Conservation (phyloP, 371 early-diverging fungal genomes). For the Sporodiniella umbellata region DNA sequence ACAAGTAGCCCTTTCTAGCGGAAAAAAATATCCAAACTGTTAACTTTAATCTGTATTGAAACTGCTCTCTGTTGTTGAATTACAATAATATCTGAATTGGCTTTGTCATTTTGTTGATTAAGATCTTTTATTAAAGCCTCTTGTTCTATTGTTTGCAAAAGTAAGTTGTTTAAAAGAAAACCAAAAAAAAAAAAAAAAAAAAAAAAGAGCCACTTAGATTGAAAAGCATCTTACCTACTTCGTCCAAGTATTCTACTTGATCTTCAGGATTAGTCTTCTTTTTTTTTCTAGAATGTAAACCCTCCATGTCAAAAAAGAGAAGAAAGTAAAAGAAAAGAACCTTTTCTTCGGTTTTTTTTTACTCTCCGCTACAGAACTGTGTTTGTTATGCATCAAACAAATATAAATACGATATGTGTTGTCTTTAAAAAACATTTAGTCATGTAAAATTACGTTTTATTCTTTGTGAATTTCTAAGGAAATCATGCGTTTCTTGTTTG, state of each 20-base stretch:
- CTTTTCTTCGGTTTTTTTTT: neutral
- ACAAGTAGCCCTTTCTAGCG: neutral
- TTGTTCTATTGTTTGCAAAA: conserved; percentile 14
- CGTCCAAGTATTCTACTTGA: conserved; percentile 28
- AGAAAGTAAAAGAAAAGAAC: no score
- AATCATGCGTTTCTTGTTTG: conserved; percentile 19
- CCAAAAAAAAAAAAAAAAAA: no score
- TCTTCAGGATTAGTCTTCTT: conserved; percentile 14
- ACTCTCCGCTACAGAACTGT: neutral
- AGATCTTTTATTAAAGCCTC: conserved; percentile 24
- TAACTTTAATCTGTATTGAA: neutral
- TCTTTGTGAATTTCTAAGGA: neutral
- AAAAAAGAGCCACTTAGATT: no score
- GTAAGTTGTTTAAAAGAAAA: no score
- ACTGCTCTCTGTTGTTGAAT: neutral
- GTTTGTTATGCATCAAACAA: neutral
- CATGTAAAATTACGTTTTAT: no score
- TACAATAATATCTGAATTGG: conserved; percentile 26
- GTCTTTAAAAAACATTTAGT: no score
- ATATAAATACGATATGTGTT: no score
- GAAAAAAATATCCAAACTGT: neutral
- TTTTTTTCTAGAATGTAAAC: neutral
- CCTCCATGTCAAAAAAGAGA: neutral
- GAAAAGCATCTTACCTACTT: conserved; percentile 29
- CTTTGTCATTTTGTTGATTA: conserved; percentile 22